Evolutionary conservation across 495 filamentous ascomycete genomes (phyloP), one percentile per base, ranked within the genome.

Genomic region (Penicillium canariense): DNA sequence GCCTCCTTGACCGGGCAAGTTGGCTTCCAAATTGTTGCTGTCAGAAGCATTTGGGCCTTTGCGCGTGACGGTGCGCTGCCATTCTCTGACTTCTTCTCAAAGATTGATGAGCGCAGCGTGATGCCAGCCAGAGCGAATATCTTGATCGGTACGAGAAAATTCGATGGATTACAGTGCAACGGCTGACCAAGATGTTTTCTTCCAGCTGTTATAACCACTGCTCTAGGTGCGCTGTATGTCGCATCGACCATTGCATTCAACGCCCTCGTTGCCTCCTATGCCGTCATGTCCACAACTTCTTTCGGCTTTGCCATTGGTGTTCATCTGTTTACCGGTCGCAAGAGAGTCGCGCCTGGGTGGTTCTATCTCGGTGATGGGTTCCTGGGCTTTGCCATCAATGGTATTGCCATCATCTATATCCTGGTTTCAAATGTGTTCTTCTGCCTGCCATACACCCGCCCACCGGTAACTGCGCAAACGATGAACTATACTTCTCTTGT

Each of bases 11-110:
- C 43, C 35, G 27, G 18, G 12, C 31, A 34, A 9, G 34, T 53
- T 18, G 50, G 50, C 12, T 28, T 40, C 9, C 50, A 53, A 22
- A 76, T 84, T 28, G 83, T 82, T 25, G 70, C 77, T 7, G 75
- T 73, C 27, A 67, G 81, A 18, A 80, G 83, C 56, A 66, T 68
- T 36, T 84, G 80, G 80, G 81, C 81, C 15, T 84, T 84, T 59
- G 75, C 74, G 15, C 74, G 81, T 8, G 81, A 84, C 61, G 78
- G 79, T 11, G 80, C 79, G 8, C 72, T 81, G 11, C 80, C 83
- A 0, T 82, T 87, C 63, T 83, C 81, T 31, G 66, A 67, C 48
- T 84, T 79, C 63, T 79, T 83, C 61, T 48, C 52, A 6, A 55
- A 49, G 35, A 28, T 48, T 18, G 44, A 48, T 10, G 52, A 55